Percentiles rank a stretch among this genome's conserved stretches.
These are phyloP conservation scores for Mycena albidolilacea DNA, from an alignment of 768 basidiomycete species.

Conservation along the genomic window DNA sequence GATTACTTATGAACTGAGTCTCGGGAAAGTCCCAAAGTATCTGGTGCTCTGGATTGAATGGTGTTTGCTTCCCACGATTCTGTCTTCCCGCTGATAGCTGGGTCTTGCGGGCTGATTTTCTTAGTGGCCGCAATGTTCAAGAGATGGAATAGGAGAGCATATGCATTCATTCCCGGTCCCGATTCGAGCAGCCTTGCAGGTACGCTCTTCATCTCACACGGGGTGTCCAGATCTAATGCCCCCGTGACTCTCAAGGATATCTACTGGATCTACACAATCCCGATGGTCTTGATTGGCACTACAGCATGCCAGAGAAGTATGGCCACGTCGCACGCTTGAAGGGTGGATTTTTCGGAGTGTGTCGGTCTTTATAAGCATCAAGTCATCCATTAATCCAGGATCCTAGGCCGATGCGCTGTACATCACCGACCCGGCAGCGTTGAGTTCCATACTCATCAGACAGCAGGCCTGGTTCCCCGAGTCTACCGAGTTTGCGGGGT, in stretches of 20 bases:
- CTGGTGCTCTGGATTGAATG: background rate
- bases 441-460: constrained; percentile 44
- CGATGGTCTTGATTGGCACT: constrained; percentile 41
- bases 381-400: background rate
- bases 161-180: constrained; percentile 27
- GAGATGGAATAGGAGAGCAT: constrained; percentile 25
- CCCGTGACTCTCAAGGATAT: constrained; percentile 34
- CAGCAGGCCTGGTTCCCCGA: constrained; percentile 43
- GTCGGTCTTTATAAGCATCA: constrained; percentile 1
- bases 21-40: no score
- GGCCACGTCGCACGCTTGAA: constrained; percentile 43
- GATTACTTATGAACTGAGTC: no score
- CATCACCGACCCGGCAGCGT: constrained; percentile 45
- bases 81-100: constrained; percentile 9
- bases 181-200: background rate
- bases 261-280: constrained; percentile 43
- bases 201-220: background rate
- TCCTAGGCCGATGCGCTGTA: constrained; percentile 44
- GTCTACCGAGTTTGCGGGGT: constrained; percentile 47
- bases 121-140: constrained; percentile 12
- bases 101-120: background rate
- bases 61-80: background rate
- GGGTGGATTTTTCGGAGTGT: constrained; percentile 33
- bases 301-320: constrained; percentile 43
- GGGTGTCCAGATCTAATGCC: background rate